Evolutionary conservation across 345 rosid genomes (phyloP).

Genomic region (Rhodamnia argentea): DNA sequence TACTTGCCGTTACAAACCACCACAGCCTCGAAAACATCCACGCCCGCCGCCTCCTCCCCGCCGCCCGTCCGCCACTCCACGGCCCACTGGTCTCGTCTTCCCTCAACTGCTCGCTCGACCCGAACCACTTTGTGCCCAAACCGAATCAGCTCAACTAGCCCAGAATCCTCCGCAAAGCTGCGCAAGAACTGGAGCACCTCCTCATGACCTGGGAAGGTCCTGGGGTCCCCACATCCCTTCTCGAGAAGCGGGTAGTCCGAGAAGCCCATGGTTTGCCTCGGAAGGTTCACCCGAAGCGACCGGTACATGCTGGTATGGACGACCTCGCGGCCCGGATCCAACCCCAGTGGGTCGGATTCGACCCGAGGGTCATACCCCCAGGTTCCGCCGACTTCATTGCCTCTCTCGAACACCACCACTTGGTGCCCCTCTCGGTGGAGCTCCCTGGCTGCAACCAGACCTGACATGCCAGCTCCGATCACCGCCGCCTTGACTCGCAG

Average conservation of each 20-base stretch:
- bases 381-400: not conserved
- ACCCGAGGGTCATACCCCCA: not conserved
- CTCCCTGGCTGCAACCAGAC: not conserved
- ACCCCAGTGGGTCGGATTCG: not conserved
- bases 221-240: not conserved
- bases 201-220: not conserved
- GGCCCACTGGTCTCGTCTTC: not conserved
- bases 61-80: not conserved
- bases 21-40: not conserved
- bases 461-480: not conserved
- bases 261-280: not conserved
- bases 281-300: not conserved
- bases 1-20: not conserved
- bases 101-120: not conserved
- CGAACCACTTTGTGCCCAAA: not conserved
- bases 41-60: not conserved
- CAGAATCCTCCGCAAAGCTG: not conserved
- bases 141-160: not conserved
- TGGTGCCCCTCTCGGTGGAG: not conserved
- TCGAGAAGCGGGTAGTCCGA: not conserved
- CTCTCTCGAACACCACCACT: not conserved
- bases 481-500: not conserved
- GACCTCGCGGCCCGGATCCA: not conserved
- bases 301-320: not conserved
- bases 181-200: not conserved